Evolutionary conservation across 345 rosid species (phyloP), one percentile per base, ranked within the genome.

Genomic region (Erucastrum elatum): DNA sequence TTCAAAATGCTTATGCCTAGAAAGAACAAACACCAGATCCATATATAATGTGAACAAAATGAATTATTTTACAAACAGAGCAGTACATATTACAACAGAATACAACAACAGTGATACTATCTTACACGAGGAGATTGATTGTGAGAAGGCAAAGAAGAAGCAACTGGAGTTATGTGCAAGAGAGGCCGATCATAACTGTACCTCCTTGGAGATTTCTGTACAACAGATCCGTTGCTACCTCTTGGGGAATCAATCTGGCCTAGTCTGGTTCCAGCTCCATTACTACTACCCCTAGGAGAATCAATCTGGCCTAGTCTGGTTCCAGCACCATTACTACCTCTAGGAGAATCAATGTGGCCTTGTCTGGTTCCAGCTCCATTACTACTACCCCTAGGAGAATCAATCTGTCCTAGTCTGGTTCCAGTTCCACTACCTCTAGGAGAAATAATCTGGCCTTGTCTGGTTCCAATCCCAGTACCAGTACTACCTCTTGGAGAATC

Each of bases 111-210:
- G 37, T 55, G 68, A 65, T 46, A 65, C 61, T 84, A 91, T 58
- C 77, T 74, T 21, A 76, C 80, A 60, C 85, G 86, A 9, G 90
- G 93, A 77, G 93, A 89, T 29, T 80, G 91, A 75, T 82, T 77
- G 46, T 86, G 86, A 35, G 85, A 60, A 27, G 82, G 87, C 84
- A 92, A 77, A 9, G 94, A 96, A 7, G 90, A 92, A 49, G 87
- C 92, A 69, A 27, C 62, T 0, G 94, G 92, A 2, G 89, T 87
- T 71, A 81, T 15, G 74, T 86, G 78, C 70, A 84, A 75, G 0
- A 93, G 89, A 68, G 94, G 87, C 6, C 82, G 87, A 16, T 84
- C 88, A 8, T 84, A 84, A 75, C 76, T 80, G 76, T 76, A 66
- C 67, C 88, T 86, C 84, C 82, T 61, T 1, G 93, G 93, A 29